Evolutionary conservation across 1,284 basidiomycete genomes (phyloP).

Genomic region (Caloboletus firmus): DNA sequence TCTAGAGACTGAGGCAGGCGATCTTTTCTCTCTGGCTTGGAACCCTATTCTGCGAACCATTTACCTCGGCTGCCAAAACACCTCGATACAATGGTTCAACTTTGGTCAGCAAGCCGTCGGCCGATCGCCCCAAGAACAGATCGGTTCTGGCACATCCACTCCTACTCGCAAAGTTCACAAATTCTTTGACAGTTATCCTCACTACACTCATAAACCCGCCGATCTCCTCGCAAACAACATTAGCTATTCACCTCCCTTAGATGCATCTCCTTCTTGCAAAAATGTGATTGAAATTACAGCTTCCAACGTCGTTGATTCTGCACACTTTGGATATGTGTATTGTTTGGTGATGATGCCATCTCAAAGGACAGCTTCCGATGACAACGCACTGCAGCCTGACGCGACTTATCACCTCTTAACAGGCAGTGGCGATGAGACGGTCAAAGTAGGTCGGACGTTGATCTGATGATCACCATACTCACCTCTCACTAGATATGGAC

Average conservation of each 20-base stretch:
- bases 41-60: slow-evolving; percentile 68
- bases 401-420: slow-evolving; percentile 63
- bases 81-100: slow-evolving; percentile 82
- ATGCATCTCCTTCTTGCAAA: slow-evolving; percentile 31
- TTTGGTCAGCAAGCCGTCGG: slow-evolving; percentile 42
- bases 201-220: slow-evolving; percentile 61
- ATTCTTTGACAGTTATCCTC: slow-evolving; percentile 81
- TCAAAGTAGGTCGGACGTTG: slow-evolving; percentile 58
- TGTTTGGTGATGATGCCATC: slow-evolving; percentile 69
- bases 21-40: slow-evolving; percentile 89
- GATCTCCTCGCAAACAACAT: slow-evolving; percentile 61
- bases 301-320: slow-evolving; percentile 76
- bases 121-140: slow-evolving; percentile 22
- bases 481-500: slow-evolving; percentile 63
- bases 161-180: slow-evolving; percentile 64
- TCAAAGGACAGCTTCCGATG: slow-evolving; percentile 39
- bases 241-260: slow-evolving; percentile 28
- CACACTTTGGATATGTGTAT: slow-evolving; percentile 94
- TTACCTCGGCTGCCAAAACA: slow-evolving; percentile 90
- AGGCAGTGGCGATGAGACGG: slow-evolving; percentile 85
- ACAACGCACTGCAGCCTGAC: slow-evolving; percentile 34
- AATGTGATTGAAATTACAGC: slow-evolving; percentile 56
- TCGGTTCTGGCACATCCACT: slow-evolving; percentile 48
- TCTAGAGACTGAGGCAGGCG: slow-evolving; percentile 82
- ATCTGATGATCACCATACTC: neutral